Percentiles rank a stretch among this genome's conserved stretches.
phyloP scores from a whole-genome alignment of 169 alveolate species.

The Eimeria praecox region DNA sequence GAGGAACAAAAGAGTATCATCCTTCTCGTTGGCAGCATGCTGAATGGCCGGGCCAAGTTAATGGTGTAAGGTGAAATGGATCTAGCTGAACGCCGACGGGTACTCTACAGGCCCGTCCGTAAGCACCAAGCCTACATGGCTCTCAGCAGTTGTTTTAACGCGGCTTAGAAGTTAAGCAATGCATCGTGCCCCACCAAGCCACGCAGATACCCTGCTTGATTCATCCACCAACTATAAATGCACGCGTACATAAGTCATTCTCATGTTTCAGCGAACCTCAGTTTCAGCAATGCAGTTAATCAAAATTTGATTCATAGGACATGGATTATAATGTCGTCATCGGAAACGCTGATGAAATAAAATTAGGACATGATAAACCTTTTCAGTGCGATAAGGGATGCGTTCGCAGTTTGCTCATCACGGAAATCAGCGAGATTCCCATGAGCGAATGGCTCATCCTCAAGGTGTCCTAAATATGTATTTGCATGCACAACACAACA shows the following conservation, averaged over 20 bases:
- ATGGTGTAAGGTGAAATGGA: slow-evolving; percentile 23
- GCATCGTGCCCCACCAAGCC: background rate
- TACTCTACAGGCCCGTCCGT: background rate
- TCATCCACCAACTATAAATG: background rate
- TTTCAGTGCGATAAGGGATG: slow-evolving; percentile 70
- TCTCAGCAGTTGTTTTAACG: slow-evolving; percentile 72
- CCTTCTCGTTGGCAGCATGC: background rate
- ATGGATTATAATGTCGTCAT: slow-evolving; percentile 41
- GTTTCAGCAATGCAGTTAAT: slow-evolving; percentile 42
- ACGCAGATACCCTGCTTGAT: slow-evolving; percentile 67
- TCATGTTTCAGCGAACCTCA: slow-evolving; percentile 14
- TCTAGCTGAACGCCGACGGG: slow-evolving; percentile 9
- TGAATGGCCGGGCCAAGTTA: background rate
- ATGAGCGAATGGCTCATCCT: slow-evolving; percentile 64
- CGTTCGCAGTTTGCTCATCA: slow-evolving; percentile 70
- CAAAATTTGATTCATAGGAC: slow-evolving; percentile 29
- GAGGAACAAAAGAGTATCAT: slow-evolving; percentile 64
- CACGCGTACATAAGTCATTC: background rate
- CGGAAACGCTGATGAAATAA: background rate
- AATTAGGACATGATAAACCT: background rate
- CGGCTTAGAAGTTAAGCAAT: background rate
- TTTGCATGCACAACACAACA: background rate
- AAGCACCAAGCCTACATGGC: slow-evolving; percentile 37
- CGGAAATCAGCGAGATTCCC: slow-evolving; percentile 75
- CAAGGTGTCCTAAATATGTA: background rate